Base-by-base conservation (phyloP, 768 basidiomycete species). In the Naganishia antarctica region DNA sequence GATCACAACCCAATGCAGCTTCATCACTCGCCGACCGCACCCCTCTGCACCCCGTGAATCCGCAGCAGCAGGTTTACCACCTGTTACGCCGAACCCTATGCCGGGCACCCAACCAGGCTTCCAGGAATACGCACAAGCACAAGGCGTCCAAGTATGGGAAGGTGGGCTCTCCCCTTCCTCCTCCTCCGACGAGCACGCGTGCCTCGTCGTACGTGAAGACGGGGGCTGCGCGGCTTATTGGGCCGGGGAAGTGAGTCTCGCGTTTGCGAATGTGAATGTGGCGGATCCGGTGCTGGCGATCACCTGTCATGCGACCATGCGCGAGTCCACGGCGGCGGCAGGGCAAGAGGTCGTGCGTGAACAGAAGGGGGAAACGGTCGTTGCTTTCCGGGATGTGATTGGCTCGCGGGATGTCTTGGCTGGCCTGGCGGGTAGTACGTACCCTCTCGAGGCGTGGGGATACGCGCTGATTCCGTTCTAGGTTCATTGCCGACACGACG, bases 221-320 rank as follows among this genome's bases (percentile, higher is more conserved):
- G 49, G 34, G 11, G 49, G 43, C 12, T 3, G 48, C 5, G 12
- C 40, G 31, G 62, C 62, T 5, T 63, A 45, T 44, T 63, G 49
- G 37, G 44, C 53, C 23, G 62, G 49, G 13, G 23, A 63, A 18
- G 50, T 63, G 6, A 37, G 40, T 4, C 46, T 63, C 7, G 49
- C 62, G 7, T 63, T 63, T 43, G 62, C 50, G 34, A 63, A 63
- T 29, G 50, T 63, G 8, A 50, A 63, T n/a, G 53, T 63, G 49
- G 37, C n/a, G 51, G 44, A 63, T 16, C 62, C 62, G 18, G 26
- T 63, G 21, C 41, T 63, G 13, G 62, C 62, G 13, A 18, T 63
- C 3, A 63, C 62, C 3, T 53, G 62, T 46, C 62, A 63, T 31
- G 50, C 50, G 28, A 63, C 62, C 23, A 6, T 63, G 25, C 37